These are phyloP conservation scores for Porcisia hertigi DNA, from an alignment of 208 protist species.

Conservation along the genomic window DNA sequence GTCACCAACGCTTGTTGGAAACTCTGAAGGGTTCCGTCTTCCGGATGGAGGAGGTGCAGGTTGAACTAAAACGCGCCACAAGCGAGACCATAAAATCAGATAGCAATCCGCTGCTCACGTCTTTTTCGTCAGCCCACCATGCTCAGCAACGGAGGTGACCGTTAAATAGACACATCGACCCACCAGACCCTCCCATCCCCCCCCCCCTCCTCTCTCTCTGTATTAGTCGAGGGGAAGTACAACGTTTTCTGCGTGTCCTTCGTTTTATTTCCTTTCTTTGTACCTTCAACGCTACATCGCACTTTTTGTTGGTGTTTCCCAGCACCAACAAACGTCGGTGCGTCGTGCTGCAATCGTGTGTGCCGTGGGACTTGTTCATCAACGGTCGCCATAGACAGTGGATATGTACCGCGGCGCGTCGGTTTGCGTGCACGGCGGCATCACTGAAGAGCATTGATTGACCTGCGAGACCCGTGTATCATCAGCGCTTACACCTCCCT, in stretches of 20 bases:
- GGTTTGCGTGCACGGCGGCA: no score
- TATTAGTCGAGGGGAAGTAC: not conserved
- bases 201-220: not conserved
- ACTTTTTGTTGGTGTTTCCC: no score
- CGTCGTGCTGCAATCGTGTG: no score
- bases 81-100: conserved; percentile 2
- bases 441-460: no score
- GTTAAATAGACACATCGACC: not conserved
- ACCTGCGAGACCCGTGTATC: no score
- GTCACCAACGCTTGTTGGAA: conserved; percentile 67
- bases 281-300: no score
- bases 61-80: conserved; percentile 49
- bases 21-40: conserved; percentile 68
- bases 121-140: not conserved
- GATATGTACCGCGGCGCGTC: no score
- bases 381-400: no score
- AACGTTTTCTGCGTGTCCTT: not conserved
- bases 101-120: not conserved
- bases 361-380: no score
- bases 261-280: no score
- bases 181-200: not conserved
- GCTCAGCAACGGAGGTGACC: not conserved
- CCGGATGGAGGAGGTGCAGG: conserved; percentile 60
- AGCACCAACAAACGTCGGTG: no score
- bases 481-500: no score